A percentile compares a stretch with the other conserved stretches of the same genome.
These are phyloP conservation scores for Phytophthora crassamura DNA, from an alignment of 352 stramenopile genomes.

Conservation along the genomic window DNA sequence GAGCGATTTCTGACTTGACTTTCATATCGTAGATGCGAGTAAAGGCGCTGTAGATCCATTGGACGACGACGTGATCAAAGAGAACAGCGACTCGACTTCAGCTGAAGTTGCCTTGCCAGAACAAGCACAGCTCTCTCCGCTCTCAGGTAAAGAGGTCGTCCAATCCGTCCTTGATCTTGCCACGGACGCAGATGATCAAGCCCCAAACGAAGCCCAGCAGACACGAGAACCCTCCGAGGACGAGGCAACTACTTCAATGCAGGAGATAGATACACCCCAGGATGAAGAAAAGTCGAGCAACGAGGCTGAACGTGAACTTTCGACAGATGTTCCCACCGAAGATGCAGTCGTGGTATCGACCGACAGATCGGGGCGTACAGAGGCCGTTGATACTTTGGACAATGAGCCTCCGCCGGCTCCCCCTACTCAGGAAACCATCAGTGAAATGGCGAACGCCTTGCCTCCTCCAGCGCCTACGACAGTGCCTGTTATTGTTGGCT, in stretches of 20 bases:
- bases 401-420: slow-evolving; percentile 3
- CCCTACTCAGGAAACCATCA: neutral
- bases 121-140: neutral
- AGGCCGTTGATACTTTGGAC: neutral
- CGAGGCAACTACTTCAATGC: neutral
- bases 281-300: neutral
- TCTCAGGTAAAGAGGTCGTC: slow-evolving; percentile 23
- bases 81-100: neutral
- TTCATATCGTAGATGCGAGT: slow-evolving; percentile 6
- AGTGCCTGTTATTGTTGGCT: slow-evolving; percentile 32
- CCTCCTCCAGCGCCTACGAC: slow-evolving; percentile 32
- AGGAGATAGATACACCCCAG: neutral
- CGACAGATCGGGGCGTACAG: neutral
- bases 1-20: neutral
- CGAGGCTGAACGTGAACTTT: neutral
- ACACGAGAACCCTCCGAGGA: neutral
- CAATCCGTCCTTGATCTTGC: slow-evolving; percentile 32
- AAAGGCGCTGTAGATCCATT: neutral
- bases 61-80: neutral
- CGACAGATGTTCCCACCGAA: neutral
- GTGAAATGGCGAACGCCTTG: neutral
- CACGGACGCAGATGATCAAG: slow-evolving; percentile 1
- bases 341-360: slow-evolving; percentile 3
- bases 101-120: neutral
- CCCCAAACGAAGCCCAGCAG: neutral